Conservation (phyloP, 1,284 basidiomycete species). For the Exobasidium rhododendri region DNA sequence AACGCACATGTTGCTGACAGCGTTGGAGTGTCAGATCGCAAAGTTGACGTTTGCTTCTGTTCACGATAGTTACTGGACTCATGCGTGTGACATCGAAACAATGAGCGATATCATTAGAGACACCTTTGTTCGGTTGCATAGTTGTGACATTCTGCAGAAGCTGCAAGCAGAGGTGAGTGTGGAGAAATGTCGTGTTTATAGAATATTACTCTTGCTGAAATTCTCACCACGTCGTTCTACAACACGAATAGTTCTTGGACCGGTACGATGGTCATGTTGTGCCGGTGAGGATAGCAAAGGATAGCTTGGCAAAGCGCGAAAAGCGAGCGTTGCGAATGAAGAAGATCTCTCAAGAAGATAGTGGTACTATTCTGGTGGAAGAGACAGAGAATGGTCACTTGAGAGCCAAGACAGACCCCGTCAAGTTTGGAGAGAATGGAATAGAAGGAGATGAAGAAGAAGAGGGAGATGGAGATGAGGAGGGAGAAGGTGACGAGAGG, state of each 20-base stretch:
- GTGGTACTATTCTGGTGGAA: constrained; percentile 15
- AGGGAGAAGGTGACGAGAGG: constrained; percentile 9
- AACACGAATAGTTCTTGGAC: constrained; percentile 45
- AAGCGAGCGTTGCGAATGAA: background rate
- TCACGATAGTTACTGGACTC: constrained; percentile 99
- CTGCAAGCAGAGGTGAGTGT: constrained; percentile 59
- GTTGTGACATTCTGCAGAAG: constrained; percentile 71
- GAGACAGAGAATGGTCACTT: constrained; percentile 18
- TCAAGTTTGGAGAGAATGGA: constrained; percentile 21
- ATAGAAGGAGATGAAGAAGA: constrained; percentile 13
- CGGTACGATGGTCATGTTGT: constrained; percentile 44
- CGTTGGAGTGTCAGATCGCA: constrained; percentile 66
- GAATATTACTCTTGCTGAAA: background rate
- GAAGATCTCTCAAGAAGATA: background rate
- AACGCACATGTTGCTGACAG: constrained; percentile 97
- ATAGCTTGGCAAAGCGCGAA: background rate
- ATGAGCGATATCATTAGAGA: constrained; percentile 89
- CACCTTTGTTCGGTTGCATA: constrained; percentile 88
- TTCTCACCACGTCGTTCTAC: background rate
- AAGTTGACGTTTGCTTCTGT: constrained; percentile 81
- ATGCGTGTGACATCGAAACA: constrained; percentile 78
- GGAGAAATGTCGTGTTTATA: constrained; percentile 47
- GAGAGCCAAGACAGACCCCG: constrained; percentile 19
- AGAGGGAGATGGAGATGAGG: constrained; percentile 18
- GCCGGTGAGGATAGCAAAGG: constrained; percentile 26